Evolutionary conservation across 805 yeast genomes (phyloP).

Genomic region (Candida mattraensis): DNA sequence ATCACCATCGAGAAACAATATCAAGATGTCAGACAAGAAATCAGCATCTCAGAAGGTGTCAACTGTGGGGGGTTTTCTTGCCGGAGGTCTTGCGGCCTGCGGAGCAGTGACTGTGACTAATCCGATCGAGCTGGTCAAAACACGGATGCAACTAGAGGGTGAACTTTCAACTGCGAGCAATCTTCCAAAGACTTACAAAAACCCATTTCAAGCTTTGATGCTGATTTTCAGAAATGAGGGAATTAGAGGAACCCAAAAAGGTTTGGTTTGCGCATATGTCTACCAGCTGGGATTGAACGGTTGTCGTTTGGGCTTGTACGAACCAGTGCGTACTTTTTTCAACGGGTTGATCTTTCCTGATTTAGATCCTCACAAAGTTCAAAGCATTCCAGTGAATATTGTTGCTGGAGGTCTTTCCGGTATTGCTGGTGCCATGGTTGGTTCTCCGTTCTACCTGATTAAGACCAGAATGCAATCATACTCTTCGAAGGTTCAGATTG

Average conservation of each 20-base stretch:
- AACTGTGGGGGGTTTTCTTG: slow-evolving; percentile 76
- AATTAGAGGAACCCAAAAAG: slow-evolving; percentile 82
- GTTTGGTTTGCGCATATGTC: slow-evolving; percentile 82
- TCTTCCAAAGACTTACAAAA: slow-evolving; percentile 61
- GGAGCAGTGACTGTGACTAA: slow-evolving; percentile 97
- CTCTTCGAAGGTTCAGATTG: slow-evolving; percentile 64
- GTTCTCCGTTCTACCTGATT: slow-evolving; percentile 89
- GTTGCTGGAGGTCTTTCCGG: slow-evolving; percentile 83
- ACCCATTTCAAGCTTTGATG: slow-evolving; percentile 80
- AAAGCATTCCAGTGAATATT: slow-evolving; percentile 61
- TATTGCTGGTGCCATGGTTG: slow-evolving; percentile 81
- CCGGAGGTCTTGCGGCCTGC: slow-evolving; percentile 95
- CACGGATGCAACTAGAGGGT: slow-evolving; percentile 96
- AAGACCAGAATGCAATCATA: slow-evolving; percentile 97
- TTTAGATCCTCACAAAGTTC: slow-evolving; percentile 47
- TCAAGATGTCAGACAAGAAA: slow-evolving; percentile 31
- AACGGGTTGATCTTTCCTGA: slow-evolving; percentile 57
- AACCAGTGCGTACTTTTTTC: slow-evolving; percentile 68
- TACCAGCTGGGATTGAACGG: slow-evolving; percentile 94
- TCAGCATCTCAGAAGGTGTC: slow-evolving; percentile 60
- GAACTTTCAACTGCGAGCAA: slow-evolving; percentile 62
- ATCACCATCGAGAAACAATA: no score
- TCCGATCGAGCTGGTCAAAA: slow-evolving; percentile 92
- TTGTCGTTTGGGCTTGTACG: slow-evolving; percentile 91
- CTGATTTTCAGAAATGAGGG: slow-evolving; percentile 82